Evolutionary conservation across 176 grass and related monocot species (phyloP).

Genomic region (Musa schizocarpa): DNA sequence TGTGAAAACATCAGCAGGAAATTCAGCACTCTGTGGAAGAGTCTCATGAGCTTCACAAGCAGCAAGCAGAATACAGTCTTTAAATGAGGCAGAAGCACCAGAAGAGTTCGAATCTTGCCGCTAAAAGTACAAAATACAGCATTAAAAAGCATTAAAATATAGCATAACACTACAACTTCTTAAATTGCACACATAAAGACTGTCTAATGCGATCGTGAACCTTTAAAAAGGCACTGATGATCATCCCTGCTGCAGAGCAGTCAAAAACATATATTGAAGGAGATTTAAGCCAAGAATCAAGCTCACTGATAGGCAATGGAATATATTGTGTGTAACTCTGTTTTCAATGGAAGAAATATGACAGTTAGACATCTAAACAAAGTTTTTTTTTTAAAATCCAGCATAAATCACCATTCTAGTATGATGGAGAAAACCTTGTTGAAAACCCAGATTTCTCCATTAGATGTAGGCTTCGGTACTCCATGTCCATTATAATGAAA

Average conservation of each 20-base stretch:
- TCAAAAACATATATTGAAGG: constrained; percentile 99
- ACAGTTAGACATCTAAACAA: neutral
- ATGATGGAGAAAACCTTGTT: constrained; percentile 53
- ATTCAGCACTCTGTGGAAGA: constrained; percentile 90
- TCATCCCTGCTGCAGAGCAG: constrained; percentile 81
- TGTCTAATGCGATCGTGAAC: constrained; percentile 21
- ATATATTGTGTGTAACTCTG: constrained; percentile 99
- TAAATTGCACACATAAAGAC: constrained; percentile 2
- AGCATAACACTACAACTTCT: neutral
- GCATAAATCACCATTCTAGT: constrained; percentile 3
- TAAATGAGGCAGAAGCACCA: constrained; percentile 50
- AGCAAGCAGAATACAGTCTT: constrained; percentile 96
- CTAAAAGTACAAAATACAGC: constrained; percentile 1
- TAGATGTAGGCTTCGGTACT: constrained; percentile 85
- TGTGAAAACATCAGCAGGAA: constrained; percentile 94
- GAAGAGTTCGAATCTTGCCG: constrained; percentile 50
- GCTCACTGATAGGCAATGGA: constrained; percentile 82
- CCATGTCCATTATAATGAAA: constrained; percentile 99
- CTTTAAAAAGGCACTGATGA: constrained; percentile 85
- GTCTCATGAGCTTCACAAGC: constrained; percentile 89
- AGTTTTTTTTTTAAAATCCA: neutral
- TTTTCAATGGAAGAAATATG: constrained; percentile 13
- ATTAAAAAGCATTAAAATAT: constrained; percentile 23
- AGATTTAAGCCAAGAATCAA: constrained; percentile 90
- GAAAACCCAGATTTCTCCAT: constrained; percentile 99